Evolutionary conservation across 1,284 basidiomycete genomes (phyloP).

Genomic region (Apiotrichum laibachii): DNA sequence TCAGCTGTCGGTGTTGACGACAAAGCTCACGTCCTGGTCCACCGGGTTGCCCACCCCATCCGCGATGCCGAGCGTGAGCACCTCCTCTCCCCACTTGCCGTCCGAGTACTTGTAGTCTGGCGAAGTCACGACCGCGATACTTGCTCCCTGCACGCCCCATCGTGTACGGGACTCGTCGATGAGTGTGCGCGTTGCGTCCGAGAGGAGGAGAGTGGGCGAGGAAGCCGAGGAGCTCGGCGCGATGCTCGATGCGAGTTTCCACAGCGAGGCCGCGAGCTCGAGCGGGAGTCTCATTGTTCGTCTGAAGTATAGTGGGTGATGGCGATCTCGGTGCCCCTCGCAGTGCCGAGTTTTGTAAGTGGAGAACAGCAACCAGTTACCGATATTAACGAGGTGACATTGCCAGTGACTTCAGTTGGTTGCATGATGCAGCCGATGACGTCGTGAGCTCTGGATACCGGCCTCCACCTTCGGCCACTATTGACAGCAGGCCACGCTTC

Average conservation of each 20-base stretch:
- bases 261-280: not conserved
- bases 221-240: not conserved
- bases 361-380: not conserved
- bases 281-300: not conserved
- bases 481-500: too few species aligned
- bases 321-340: not conserved
- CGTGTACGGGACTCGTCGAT: conserved; percentile 1
- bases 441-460: not conserved
- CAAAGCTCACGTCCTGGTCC: not conserved
- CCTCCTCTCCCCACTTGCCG: not conserved
- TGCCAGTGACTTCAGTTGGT: not conserved
- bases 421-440: not conserved
- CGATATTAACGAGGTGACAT: not conserved
- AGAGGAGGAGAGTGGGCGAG: not conserved
- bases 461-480: too few species aligned
- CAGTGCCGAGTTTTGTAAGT: not conserved
- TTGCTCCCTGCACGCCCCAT: conserved; percentile 10
- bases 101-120: not conserved
- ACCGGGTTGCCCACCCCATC: not conserved
- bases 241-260: not conserved
- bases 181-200: not conserved
- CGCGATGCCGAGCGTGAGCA: not conserved
- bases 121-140: conserved; percentile 2
- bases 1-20: too few species aligned
- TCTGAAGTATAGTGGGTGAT: not conserved